These are phyloP conservation scores for Chaetoscypha palmicola DNA, from an alignment of 2,329 filamentous ascomycete genomes.

Conservation along the genomic window DNA sequence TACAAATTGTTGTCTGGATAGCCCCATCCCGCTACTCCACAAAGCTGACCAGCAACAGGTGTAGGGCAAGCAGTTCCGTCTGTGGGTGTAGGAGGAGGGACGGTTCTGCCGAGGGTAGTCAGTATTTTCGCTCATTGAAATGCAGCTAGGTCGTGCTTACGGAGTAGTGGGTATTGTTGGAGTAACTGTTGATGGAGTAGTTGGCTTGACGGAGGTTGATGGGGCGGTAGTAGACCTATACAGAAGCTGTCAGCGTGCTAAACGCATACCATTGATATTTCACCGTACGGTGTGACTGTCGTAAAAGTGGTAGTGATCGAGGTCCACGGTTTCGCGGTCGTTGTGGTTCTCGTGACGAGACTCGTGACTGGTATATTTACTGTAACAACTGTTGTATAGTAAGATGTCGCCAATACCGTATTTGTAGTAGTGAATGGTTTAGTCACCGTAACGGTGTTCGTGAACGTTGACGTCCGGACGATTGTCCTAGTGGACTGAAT, in stretches of 20 bases:
- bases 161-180: neutral
- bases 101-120: too few species aligned
- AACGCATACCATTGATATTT: too few species aligned
- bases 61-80: constrained; percentile 10
- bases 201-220: neutral
- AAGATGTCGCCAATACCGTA: neutral
- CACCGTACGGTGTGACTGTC: too few species aligned
- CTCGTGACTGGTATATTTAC: neutral
- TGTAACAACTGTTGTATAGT: neutral
- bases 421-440: neutral
- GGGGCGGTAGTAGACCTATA: too few species aligned
- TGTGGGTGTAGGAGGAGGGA: constrained; percentile 3
- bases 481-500: constrained; percentile 11
- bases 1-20: constrained; percentile 17
- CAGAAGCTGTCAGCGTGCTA: too few species aligned
- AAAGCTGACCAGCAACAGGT: constrained; percentile 6
- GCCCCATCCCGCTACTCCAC: constrained; percentile 15
- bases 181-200: neutral
- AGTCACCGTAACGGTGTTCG: constrained; percentile 5
- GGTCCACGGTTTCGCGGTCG: neutral
- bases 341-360: neutral
- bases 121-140: too few species aligned
- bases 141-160: neutral
- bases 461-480: constrained; percentile 6
- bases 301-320: neutral